Percentiles rank a stretch among this genome's conserved stretches.
phyloP scores from a whole-genome alignment of 2,329 filamentous ascomycete species.

The Penicillium sp. region DNA sequence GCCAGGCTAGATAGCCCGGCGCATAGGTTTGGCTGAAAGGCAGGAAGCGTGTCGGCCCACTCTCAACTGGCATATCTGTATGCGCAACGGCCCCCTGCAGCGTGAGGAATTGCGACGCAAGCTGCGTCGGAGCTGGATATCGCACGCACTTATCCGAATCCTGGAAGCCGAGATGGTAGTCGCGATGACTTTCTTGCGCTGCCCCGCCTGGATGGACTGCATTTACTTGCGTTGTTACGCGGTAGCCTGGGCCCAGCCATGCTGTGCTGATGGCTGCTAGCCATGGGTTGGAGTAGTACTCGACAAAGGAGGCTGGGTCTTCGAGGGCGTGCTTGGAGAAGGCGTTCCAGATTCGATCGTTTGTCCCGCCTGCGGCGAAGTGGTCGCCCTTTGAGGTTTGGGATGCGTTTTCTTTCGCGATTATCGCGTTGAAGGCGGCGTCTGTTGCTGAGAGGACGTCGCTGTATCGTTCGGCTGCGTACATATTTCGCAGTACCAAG shows the following conservation, averaged over 20 bases:
- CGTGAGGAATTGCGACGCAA: slow-evolving; percentile 61
- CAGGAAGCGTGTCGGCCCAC: slow-evolving; percentile 64
- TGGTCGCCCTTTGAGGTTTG: slow-evolving; percentile 59
- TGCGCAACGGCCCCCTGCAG: slow-evolving; percentile 68
- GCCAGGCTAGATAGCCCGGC: slow-evolving; percentile 63
- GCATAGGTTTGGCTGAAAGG: slow-evolving; percentile 64
- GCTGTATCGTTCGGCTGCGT: slow-evolving; percentile 40
- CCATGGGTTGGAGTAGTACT: slow-evolving; percentile 66
- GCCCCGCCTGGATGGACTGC: slow-evolving; percentile 63
- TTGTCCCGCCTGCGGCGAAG: slow-evolving; percentile 60
- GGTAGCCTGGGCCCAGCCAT: slow-evolving; percentile 65
- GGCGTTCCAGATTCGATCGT: slow-evolving; percentile 69
- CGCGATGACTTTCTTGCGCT: slow-evolving; percentile 63
- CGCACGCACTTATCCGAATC: slow-evolving; percentile 50
- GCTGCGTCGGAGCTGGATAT: slow-evolving; percentile 59
- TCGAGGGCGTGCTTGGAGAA: slow-evolving; percentile 63
- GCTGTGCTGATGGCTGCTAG: slow-evolving; percentile 56
- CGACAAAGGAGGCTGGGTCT: slow-evolving; percentile 58
- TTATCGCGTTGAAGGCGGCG: slow-evolving; percentile 53
- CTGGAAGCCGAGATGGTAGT: slow-evolving; percentile 69
- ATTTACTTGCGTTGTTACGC: slow-evolving; percentile 66
- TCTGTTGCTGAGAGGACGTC: slow-evolving; percentile 53
- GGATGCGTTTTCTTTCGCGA: slow-evolving; percentile 48
- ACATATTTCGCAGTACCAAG: slow-evolving; percentile 61
- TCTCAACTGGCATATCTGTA: slow-evolving; percentile 61